A percentile compares a stretch with the other conserved stretches of the same genome.
These are phyloP conservation scores for Deuterostichococcus epilithicus DNA, from an alignment of 139 green algal species.

Conservation along the genomic window DNA sequence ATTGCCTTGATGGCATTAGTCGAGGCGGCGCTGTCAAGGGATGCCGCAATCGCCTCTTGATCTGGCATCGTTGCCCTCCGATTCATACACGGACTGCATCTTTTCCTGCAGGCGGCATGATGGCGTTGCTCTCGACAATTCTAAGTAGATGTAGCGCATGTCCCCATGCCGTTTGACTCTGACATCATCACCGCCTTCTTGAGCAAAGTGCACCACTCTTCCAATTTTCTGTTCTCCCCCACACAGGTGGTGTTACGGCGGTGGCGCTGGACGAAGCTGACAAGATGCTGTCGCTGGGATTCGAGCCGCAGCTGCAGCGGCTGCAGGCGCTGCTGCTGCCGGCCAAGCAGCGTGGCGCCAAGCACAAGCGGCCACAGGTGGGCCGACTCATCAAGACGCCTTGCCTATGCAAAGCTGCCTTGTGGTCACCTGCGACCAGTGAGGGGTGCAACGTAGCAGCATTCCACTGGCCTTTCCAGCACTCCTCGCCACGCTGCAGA, in stretches of 20 bases:
- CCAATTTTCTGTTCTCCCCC: background rate
- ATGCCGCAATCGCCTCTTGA: too few relatives aligned
- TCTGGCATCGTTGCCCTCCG: too few relatives aligned
- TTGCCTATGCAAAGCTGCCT: too few relatives aligned
- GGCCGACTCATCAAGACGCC: background rate
- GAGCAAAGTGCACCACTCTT: too few relatives aligned
- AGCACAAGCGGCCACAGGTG: conserved; percentile 1
- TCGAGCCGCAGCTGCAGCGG: conserved; percentile 67
- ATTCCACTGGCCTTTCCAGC: too few relatives aligned
- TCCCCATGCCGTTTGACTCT: background rate
- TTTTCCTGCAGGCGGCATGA: too few relatives aligned
- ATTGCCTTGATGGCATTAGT: too few relatives aligned
- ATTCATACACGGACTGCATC: too few relatives aligned
- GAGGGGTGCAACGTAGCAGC: too few relatives aligned
- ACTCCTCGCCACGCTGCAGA: too few relatives aligned
- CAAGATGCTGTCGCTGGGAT: conserved; percentile 82
- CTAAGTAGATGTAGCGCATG: background rate
- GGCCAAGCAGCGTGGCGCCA: background rate
- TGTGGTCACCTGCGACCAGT: too few relatives aligned
- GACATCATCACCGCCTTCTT: conserved; percentile 16
- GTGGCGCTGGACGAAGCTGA: conserved; percentile 88
- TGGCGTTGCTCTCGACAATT: background rate
- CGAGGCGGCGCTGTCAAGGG: too few relatives aligned
- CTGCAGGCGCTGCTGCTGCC: conserved; percentile 51
- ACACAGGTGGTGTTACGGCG: conserved; percentile 11